Base-by-base conservation (phyloP, 2,329 filamentous ascomycete species). In the Verticillium isaacii region DNA sequence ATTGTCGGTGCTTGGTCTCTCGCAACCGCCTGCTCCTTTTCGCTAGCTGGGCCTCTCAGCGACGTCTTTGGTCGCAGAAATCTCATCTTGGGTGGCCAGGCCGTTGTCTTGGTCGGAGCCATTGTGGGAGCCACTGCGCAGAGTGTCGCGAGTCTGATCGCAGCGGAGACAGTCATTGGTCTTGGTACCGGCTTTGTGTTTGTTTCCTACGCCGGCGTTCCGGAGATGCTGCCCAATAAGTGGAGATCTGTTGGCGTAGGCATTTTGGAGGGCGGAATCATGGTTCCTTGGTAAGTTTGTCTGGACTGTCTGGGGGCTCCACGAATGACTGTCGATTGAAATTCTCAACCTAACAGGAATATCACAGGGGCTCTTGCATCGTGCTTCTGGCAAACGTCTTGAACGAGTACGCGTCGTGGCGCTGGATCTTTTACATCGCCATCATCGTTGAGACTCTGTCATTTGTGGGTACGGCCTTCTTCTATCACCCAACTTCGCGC, bases 181-280 rank as follows among this genome's bases (percentile, higher is more conserved):
- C 70, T 75, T 32, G 72, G 72, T 1, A 68, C 69, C 9, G 73
- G 73, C 19, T 64, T 73, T 23, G 68, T 74, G 34, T 74, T 75
- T 36, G 72, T 74, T 8, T 67, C 68, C 2, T 75, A 73, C 58
- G 68, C 73, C 1, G 72, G 71, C 17, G 72, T 74, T 19, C 65
- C 67, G 8, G 73, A 75, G 65, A 60, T 75, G 60, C 65, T 74
- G 14, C 72, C 73, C 32, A 74, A 75, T 63, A 74, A 74, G 62
- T 75, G 72, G 61, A 68, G 72, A 59, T 58, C 41, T 25, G 57
- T 64, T 39, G 61, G 61, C 19, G 32, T 66, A 19, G 63, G 63
- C 11, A 65, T 65, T 25, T 37, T 65, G 32, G 63, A 65, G 41
- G 61, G 55, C n/a, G 63, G 63, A 39, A 65, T 65, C 45, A 58